These are phyloP conservation scores for Colletotrichum aenigma DNA, from an alignment of 2,329 filamentous ascomycete species.

Conservation along the genomic window DNA sequence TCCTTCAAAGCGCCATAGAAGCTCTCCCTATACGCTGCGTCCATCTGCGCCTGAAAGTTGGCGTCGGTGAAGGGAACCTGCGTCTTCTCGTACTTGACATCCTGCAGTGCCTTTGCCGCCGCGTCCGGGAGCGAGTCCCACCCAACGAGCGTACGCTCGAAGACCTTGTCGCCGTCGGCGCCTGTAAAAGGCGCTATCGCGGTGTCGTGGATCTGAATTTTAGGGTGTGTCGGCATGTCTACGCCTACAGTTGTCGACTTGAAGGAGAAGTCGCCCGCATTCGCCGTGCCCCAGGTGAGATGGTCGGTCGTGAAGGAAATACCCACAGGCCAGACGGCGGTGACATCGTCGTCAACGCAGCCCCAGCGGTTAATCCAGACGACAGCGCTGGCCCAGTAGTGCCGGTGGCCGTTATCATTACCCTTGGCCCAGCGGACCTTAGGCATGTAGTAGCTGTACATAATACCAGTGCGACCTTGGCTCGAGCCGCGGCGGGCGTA, in stretches of 20 bases:
- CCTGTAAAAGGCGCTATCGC: neutral
- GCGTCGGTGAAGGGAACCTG: neutral
- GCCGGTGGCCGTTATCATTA: neutral
- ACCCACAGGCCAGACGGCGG: neutral
- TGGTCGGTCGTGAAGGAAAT: neutral
- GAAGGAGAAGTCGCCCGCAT: neutral
- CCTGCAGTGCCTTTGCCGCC: neutral
- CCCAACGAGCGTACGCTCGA: neutral
- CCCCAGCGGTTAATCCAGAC: neutral
- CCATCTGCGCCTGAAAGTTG: neutral
- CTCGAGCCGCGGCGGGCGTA: neutral
- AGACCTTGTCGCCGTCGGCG: neutral
- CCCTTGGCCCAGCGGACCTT: neutral
- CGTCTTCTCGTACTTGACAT: neutral
- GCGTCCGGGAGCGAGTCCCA: neutral
- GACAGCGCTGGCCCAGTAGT: neutral
- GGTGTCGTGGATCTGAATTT: neutral
- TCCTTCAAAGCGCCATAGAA: neutral
- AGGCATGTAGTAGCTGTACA: neutral
- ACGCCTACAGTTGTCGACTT: neutral
- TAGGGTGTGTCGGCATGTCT: neutral
- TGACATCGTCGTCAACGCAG: neutral
- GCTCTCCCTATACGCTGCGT: neutral
- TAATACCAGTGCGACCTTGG: neutral
- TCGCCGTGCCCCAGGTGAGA: neutral